These are phyloP conservation scores for Poa annua DNA, from an alignment of 176 grass and related monocot species.

Conservation along the genomic window DNA sequence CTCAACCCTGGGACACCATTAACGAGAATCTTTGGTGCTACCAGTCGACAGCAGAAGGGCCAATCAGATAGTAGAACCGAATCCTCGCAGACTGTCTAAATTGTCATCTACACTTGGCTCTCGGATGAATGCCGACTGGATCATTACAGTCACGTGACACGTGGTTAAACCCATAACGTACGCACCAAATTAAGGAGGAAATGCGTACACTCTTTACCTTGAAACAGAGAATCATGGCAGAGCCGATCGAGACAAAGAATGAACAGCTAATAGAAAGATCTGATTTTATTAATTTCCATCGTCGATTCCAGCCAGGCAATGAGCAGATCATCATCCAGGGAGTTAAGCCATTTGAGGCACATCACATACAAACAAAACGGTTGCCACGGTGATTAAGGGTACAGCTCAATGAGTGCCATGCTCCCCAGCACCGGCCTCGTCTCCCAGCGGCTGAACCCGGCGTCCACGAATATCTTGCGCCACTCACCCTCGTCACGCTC, in stretches of 20 bases:
- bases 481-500: conserved; percentile 55
- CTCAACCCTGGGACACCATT: too few species aligned
- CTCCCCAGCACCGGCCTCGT: conserved; percentile 21
- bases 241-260: not conserved
- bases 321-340: not conserved
- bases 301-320: not conserved
- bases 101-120: too few species aligned
- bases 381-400: not conserved
- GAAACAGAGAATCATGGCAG: not conserved
- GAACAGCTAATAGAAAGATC: not conserved
- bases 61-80: too few species aligned
- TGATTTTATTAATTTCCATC: not conserved
- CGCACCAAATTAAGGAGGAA: too few species aligned
- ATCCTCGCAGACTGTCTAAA: too few species aligned
- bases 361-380: not conserved
- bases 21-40: too few species aligned
- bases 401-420: conserved; percentile 44
- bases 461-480: conserved; percentile 47
- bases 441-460: conserved; percentile 40
- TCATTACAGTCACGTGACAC: too few species aligned
- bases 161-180: too few species aligned
- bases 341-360: not conserved
- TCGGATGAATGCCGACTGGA: too few species aligned
- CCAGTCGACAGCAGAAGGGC: too few species aligned
- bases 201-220: not conserved